phyloP scores from a whole-genome alignment of 345 rosid genomes.

The Adansonia digitata region DNA sequence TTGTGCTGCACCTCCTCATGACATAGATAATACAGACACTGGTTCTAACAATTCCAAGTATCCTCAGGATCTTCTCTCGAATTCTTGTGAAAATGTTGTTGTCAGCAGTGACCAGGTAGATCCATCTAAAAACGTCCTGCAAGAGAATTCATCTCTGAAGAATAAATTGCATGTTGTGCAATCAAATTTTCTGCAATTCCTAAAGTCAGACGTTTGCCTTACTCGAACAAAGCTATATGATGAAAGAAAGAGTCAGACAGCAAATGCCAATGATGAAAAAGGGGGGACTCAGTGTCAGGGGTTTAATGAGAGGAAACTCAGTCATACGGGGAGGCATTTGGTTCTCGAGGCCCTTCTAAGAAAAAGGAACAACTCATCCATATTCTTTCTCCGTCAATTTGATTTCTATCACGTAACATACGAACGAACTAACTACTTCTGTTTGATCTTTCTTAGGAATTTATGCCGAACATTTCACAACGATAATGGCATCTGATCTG shows the following conservation, averaged over 20 bases:
- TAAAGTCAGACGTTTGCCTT: constrained; percentile 22
- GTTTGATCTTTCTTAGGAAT: not conserved
- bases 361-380: constrained; percentile 38
- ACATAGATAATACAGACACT: constrained; percentile 6
- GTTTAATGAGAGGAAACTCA: constrained; percentile 6
- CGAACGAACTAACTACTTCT: not conserved
- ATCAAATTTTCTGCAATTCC: constrained; percentile 19
- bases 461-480: not conserved
- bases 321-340: constrained; percentile 32
- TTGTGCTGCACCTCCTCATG: constrained; percentile 1
- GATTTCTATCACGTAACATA: constrained; percentile 61
- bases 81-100: constrained; percentile 20
- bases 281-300: constrained; percentile 7
- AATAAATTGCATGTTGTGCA: not conserved
- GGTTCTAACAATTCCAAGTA: constrained; percentile 14
- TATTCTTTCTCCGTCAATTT: constrained; percentile 66
- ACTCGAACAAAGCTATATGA: constrained; percentile 10
- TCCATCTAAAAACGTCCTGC: not conserved
- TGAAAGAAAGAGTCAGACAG: constrained; percentile 3
- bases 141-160: constrained; percentile 6
- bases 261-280: constrained; percentile 3
- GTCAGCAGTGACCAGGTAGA: constrained; percentile 5
- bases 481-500: not conserved
- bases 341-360: constrained; percentile 50
- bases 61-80: constrained; percentile 19